phyloP scores from a whole-genome alignment of 495 filamentous ascomycete genomes.

The Penicillium bovifimosum region DNA sequence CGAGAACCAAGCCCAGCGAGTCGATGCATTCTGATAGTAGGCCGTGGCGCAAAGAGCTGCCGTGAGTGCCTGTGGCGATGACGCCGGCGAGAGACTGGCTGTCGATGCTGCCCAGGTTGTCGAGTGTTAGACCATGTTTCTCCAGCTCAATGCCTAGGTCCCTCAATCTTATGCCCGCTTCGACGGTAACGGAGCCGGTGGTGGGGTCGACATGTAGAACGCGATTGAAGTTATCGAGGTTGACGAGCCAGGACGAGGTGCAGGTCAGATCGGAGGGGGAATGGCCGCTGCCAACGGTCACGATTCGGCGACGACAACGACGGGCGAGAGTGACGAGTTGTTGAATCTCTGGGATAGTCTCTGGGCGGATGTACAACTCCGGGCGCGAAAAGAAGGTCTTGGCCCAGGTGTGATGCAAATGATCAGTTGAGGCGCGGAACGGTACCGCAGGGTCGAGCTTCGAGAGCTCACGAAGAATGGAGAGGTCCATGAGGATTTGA shows the following conservation, averaged over 20 bases:
- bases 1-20: slow-evolving; percentile 70
- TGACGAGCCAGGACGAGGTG: slow-evolving; percentile 91
- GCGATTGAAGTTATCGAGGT: slow-evolving; percentile 75
- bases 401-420: slow-evolving; percentile 94
- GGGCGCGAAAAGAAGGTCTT: slow-evolving; percentile 82
- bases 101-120: slow-evolving; percentile 90
- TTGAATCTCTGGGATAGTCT: slow-evolving; percentile 71
- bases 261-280: slow-evolving; percentile 91
- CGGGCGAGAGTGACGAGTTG: slow-evolving; percentile 78
- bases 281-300: slow-evolving; percentile 79
- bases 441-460: slow-evolving; percentile 55
- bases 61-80: slow-evolving; percentile 89
- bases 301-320: slow-evolving; percentile 70
- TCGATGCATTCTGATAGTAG: slow-evolving; percentile 71
- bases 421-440: slow-evolving; percentile 65
- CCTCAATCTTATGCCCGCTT: slow-evolving; percentile 78
- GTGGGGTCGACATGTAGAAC: slow-evolving; percentile 62
- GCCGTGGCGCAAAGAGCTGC: slow-evolving; percentile 78
- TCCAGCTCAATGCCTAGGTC: slow-evolving; percentile 64
- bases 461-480: slow-evolving; percentile 47
- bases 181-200: slow-evolving; percentile 62
- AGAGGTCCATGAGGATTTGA: slow-evolving; percentile 41
- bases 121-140: slow-evolving; percentile 69
- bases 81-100: slow-evolving; percentile 90
- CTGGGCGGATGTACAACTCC: slow-evolving; percentile 82